A percentile compares a stretch with the other conserved stretches of the same genome.
These are phyloP conservation scores for Verticillium albo-atrum DNA, from an alignment of 2,329 filamentous ascomycete genomes.

Conservation along the genomic window DNA sequence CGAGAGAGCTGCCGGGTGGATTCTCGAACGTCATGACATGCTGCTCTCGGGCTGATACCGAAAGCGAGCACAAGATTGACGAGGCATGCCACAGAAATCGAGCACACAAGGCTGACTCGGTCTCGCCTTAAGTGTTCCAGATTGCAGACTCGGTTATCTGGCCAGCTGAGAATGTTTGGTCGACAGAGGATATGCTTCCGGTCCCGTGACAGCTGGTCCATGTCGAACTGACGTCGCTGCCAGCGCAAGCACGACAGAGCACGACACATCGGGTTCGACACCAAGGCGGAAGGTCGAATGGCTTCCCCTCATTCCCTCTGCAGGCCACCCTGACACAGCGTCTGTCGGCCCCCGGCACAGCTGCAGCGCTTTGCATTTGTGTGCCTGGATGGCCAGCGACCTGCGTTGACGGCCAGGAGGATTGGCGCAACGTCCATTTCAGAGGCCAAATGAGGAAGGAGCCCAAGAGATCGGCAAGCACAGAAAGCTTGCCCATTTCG, in stretches of 20 bases:
- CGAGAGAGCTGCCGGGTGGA: no score
- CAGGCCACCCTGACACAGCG: background rate
- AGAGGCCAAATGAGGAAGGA: background rate
- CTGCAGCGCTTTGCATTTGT: background rate
- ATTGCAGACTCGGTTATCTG: no score
- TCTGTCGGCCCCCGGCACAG: background rate
- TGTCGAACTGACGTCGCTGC: no score
- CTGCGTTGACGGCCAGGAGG: background rate
- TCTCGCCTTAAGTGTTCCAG: no score
- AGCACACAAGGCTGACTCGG: slow-evolving; percentile 34
- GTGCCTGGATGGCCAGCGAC: background rate
- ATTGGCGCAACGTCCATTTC: background rate
- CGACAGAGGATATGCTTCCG: no score
- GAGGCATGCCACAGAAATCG: no score
- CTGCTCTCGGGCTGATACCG: no score
- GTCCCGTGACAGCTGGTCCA: no score
- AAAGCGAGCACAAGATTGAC: no score
- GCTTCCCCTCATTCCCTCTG: background rate
- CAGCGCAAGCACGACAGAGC: no score
- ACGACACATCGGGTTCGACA: slow-evolving; percentile 53
- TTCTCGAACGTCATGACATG: no score
- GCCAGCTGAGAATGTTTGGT: no score
- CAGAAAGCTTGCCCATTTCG: background rate
- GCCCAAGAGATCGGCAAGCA: background rate
- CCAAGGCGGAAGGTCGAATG: background rate